A percentile compares a stretch with the other conserved stretches of the same genome.
These are phyloP conservation scores for Odonthalia washingtoniensis DNA, from an alignment of 31 red algal genomes.

Conservation along the genomic window DNA sequence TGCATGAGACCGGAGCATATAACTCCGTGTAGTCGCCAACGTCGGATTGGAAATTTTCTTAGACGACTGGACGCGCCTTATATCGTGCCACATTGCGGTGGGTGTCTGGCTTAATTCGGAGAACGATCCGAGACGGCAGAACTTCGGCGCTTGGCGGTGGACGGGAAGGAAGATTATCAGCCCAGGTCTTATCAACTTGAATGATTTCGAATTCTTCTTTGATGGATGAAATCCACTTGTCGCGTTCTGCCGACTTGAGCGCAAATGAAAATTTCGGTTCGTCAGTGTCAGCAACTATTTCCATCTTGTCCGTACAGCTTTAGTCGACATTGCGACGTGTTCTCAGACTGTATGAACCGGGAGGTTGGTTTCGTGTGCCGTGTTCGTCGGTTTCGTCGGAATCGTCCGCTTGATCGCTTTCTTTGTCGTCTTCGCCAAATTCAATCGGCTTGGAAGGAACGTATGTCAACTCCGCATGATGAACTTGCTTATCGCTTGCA, in stretches of 20 bases:
- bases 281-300: neutral
- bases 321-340: too few species aligned
- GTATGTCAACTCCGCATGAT: too few species aligned
- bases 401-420: too few species aligned
- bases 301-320: neutral
- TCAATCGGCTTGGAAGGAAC: too few species aligned
- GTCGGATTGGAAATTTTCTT: neutral
- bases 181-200: neutral
- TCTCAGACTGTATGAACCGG: too few species aligned
- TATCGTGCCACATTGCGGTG: neutral
- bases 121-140: slow-evolving; percentile 19
- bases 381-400: too few species aligned
- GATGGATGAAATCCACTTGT: neutral
- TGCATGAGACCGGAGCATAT: slow-evolving; percentile 21
- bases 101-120: slow-evolving; percentile 8
- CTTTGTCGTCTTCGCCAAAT: too few species aligned
- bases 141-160: neutral
- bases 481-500: too few species aligned
- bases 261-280: neutral
- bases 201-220: slow-evolving; percentile 1
- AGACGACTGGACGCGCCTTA: slow-evolving; percentile 14
- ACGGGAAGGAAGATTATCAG: neutral
- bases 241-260: neutral
- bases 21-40: neutral
- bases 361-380: too few species aligned